phyloP scores from a whole-genome alignment of 208 protist species.

The Vickermania spadyakhi region DNA sequence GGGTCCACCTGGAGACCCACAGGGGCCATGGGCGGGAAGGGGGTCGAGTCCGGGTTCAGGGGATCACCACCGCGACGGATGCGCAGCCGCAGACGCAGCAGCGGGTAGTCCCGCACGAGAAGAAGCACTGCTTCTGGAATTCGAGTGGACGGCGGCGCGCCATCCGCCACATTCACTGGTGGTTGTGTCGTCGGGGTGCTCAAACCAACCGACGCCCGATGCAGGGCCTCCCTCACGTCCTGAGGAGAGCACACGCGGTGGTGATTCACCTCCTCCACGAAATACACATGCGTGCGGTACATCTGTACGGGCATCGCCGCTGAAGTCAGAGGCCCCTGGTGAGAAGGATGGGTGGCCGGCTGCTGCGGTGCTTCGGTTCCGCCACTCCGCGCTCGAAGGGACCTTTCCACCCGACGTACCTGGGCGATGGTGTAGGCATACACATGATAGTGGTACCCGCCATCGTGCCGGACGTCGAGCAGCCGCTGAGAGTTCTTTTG shows the following conservation, averaged over 20 bases:
- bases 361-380: too few relatives aligned
- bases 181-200: too few relatives aligned
- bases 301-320: background rate
- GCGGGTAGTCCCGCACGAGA: conserved; percentile 43
- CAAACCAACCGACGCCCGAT: conserved; percentile 6
- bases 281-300: conserved; percentile 37
- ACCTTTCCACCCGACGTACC: conserved; percentile 27
- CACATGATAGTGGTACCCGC: conserved; percentile 58
- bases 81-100: conserved; percentile 28
- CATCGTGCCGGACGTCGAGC: conserved; percentile 38
- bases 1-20: conserved; percentile 52
- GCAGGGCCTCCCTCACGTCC: conserved; percentile 18
- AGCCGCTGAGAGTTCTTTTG: conserved; percentile 43
- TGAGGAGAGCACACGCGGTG: conserved; percentile 15
- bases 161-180: background rate
- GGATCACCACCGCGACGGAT: conserved; percentile 20
- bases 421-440: conserved; percentile 51
- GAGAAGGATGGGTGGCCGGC: too few relatives aligned
- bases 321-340: too few relatives aligned
- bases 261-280: conserved; percentile 48
- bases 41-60: too few relatives aligned
- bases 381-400: background rate
- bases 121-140: conserved; percentile 45
- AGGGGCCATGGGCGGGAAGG: conserved; percentile 19
- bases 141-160: conserved; percentile 2